Evolutionary conservation across 495 filamentous ascomycete species (phyloP), one percentile per base, ranked within the genome.

Genomic region (Tuber umbilicatum): DNA sequence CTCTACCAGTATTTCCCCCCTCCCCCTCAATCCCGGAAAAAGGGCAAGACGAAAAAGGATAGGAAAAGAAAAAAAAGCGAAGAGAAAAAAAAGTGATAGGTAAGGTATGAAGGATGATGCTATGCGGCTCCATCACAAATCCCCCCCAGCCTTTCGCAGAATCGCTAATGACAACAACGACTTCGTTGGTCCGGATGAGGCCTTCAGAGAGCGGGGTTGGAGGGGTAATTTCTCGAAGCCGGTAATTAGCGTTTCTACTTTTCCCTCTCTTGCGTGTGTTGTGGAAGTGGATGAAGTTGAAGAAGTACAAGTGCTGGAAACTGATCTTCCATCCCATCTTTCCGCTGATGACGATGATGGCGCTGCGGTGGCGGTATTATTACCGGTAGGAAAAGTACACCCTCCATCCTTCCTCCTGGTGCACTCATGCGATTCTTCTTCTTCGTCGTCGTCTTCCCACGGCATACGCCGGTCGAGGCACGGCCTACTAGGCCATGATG

Each of bases 401-500:
- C 38, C 7, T n/a, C 37, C 23, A 39, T 73, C 43, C 64, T 74
- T 69, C 43, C 45, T 70, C 47, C 39, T 60, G 23, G 21, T 69
- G 35, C 72, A 70, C 35, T 75, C 73, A 23, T 75, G 69, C 27
- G 70, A 45, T 40, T 40, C 41, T 14, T 72, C 45, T 1, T 23
- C 31, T 2, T 73, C 60, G 5, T 41, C 27, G 68, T 31, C 55
- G 55, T 64, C 55, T 31, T 64, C 47, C n/a, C 31, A 73, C 21
- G 55, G 55, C 55, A 64, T 64, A 21, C 55, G 55, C 55, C 55
- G 55, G 55, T 64, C 73, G 7, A 75, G 69, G 23, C 70, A 73
- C 2, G 73, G 73, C 39, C 73, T 70, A 45, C 72, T 75, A 5
- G 73, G 73, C 73, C 73, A 75, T 37, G 70, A 73, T 7, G 73